A percentile compares a stretch with the other conserved stretches of the same genome.
phyloP scores from a whole-genome alignment of 768 basidiomycete genomes.

The Russula abietina region DNA sequence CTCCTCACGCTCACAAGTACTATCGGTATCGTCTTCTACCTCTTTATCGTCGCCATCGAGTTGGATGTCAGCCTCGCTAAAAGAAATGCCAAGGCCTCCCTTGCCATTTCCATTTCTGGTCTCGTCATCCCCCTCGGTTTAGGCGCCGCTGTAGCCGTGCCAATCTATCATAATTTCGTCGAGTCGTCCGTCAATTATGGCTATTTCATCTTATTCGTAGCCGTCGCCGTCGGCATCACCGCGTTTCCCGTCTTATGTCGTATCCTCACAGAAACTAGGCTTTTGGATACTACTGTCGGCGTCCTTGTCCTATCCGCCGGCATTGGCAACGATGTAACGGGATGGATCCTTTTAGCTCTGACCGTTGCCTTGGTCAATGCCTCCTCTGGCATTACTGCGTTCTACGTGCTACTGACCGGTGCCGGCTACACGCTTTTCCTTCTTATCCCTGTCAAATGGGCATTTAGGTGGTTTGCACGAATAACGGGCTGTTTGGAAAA shows the following conservation, averaged over 20 bases:
- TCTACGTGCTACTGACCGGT: conserved; percentile 70
- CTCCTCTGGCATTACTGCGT: conserved; percentile 60
- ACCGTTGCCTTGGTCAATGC: conserved; percentile 83
- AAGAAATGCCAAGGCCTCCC: conserved; percentile 53
- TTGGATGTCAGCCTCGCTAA: conserved; percentile 67
- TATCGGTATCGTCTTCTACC: conserved; percentile 69
- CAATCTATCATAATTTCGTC: conserved; percentile 66
- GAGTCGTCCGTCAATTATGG: conserved; percentile 56
- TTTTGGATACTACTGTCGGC: conserved; percentile 82
- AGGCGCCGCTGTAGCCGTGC: conserved; percentile 69
- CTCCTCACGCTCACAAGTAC: conserved; percentile 67
- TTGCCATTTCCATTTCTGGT: conserved; percentile 58
- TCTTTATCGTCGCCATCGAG: conserved; percentile 83
- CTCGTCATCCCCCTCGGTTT: conserved; percentile 74
- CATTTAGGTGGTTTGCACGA: conserved; percentile 58
- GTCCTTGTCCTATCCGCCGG: conserved; percentile 77
- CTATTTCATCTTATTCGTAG: conserved; percentile 80
- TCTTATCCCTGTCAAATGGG: conserved; percentile 57
- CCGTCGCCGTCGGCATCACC: conserved; percentile 76
- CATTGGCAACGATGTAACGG: conserved; percentile 57
- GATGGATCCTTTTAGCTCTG: conserved; percentile 80
- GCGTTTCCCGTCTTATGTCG: conserved; percentile 80
- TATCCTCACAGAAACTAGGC: conserved; percentile 75
- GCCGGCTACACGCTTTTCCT: conserved; percentile 63
- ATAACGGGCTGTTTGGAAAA: conserved; percentile 67